Conservation (phyloP, 495 filamentous ascomycete genomes). For the Tuber calosporum region DNA sequence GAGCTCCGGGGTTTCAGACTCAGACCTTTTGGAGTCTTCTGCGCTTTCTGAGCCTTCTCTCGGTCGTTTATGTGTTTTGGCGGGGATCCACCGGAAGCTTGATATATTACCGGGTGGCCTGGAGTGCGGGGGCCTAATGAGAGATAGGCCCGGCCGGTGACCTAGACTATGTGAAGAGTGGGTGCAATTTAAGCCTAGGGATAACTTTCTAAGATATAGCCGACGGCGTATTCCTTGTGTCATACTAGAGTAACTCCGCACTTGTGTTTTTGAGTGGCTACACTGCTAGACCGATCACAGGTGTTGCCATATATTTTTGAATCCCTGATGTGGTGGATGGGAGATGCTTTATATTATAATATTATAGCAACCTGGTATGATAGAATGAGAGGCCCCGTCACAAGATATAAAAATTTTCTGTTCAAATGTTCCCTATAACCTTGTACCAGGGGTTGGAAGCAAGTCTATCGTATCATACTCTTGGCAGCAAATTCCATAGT, state of each 20-base stretch:
- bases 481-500: too few species aligned
- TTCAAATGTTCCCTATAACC: too few species aligned
- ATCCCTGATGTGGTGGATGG: too few species aligned
- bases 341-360: too few species aligned
- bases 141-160: neutral
- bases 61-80: neutral
- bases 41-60: neutral
- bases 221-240: neutral
- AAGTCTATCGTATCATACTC: too few species aligned
- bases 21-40: neutral
- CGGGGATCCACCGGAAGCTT: neutral
- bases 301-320: too few species aligned
- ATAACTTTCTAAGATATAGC: neutral
- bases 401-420: too few species aligned
- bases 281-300: too few species aligned
- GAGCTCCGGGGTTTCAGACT: neutral
- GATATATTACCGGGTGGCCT: neutral
- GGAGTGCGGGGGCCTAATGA: neutral
- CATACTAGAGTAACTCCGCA: neutral
- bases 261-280: too few species aligned
- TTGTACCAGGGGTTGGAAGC: too few species aligned
- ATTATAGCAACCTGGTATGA: too few species aligned
- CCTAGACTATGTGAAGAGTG: neutral
- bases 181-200: neutral
- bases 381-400: too few species aligned